phyloP scores from a whole-genome alignment of 768 basidiomycete genomes.

The Pleurotus djamor region DNA sequence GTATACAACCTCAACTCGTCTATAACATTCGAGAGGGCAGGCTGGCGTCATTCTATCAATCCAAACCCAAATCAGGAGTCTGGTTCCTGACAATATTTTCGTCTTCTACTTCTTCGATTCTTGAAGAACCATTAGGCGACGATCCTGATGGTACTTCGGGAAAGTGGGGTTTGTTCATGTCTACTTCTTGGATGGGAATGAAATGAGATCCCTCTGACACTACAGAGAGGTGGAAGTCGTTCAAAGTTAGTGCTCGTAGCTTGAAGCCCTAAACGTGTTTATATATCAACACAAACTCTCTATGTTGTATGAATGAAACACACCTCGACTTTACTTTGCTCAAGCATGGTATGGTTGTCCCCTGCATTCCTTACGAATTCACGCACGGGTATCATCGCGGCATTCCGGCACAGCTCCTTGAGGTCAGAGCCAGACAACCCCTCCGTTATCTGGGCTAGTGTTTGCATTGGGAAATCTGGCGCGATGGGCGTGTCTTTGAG shows the following conservation, averaged over 20 bases:
- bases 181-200: constrained; percentile 3
- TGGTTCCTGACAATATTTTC: neutral
- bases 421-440: constrained; percentile 90
- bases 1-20: neutral
- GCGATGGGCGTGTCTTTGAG: constrained; percentile 73
- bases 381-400: constrained; percentile 90
- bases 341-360: constrained; percentile 38
- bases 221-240: constrained; percentile 53
- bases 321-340: constrained; percentile 49
- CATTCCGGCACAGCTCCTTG: constrained; percentile 88
- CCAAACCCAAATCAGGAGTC: neutral
- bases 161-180: constrained; percentile 1
- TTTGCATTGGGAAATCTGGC: constrained; percentile 55
- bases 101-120: constrained; percentile 5
- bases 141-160: neutral
- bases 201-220: constrained; percentile 5
- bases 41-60: neutral
- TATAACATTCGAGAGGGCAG: neutral
- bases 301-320: constrained; percentile 1
- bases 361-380: constrained; percentile 67
- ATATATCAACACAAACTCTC: no score
- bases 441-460: constrained; percentile 66
- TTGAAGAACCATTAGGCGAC: neutral
- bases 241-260: constrained; percentile 66
- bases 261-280: constrained; percentile 59